Evolutionary conservation across 768 basidiomycete genomes (phyloP).

Genomic region (Lactarius evosmus): DNA sequence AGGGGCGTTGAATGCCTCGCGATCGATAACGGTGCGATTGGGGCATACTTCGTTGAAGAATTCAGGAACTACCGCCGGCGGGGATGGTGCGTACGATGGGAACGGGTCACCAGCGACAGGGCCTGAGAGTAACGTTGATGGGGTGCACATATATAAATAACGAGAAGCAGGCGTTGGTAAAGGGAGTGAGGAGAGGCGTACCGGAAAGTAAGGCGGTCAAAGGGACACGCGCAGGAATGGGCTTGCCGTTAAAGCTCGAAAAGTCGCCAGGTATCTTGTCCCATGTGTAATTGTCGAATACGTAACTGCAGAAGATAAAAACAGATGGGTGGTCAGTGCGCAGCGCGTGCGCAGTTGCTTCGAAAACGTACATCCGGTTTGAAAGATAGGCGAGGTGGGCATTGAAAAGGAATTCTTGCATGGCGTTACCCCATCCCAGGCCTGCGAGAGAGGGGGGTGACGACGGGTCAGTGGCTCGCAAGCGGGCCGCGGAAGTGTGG

Average conservation of each 20-base stretch:
- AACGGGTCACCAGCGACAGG: slow-evolving; percentile 43
- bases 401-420: slow-evolving; percentile 57
- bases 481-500: not conserved
- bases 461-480: not conserved
- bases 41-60: slow-evolving; percentile 45
- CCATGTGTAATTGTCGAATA: slow-evolving; percentile 63
- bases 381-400: slow-evolving; percentile 47
- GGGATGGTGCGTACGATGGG: slow-evolving; percentile 34
- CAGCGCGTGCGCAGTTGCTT: not conserved
- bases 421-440: slow-evolving; percentile 59
- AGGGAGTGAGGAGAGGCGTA: slow-evolving; percentile 22
- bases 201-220: slow-evolving; percentile 52
- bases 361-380: slow-evolving; percentile 45
- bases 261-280: slow-evolving; percentile 38
- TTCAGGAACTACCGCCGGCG: slow-evolving; percentile 38
- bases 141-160: slow-evolving; percentile 18
- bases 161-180: too few species aligned
- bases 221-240: slow-evolving; percentile 53
- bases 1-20: slow-evolving; percentile 34
- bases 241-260: slow-evolving; percentile 46
- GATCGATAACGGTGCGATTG: slow-evolving; percentile 36
- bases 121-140: slow-evolving; percentile 31
- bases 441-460: slow-evolving; percentile 31
- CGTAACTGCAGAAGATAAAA: slow-evolving; percentile 35
- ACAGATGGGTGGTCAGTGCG: not conserved